These are phyloP conservation scores for Camellia japonica DNA, from an alignment of 148 eudicot genomes.

Conservation along the genomic window DNA sequence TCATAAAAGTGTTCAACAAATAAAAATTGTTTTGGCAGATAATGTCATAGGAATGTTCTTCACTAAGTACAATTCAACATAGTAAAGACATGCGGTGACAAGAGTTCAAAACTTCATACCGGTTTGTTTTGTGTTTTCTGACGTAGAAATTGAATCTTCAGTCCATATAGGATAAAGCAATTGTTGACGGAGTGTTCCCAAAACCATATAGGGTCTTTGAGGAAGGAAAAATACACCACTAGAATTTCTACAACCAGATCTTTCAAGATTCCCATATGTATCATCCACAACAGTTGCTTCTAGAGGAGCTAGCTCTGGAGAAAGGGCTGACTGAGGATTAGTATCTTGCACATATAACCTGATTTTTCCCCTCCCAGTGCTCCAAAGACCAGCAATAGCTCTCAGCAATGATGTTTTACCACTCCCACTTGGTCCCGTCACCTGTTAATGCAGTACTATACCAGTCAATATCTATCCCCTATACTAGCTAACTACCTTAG, in stretches of 20 bases:
- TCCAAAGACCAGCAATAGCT: conserved; percentile 98
- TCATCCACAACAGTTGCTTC: conserved; percentile 20
- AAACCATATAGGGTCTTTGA: conserved; percentile 92
- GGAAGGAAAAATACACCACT: conserved; percentile 88
- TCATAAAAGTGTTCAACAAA: neutral
- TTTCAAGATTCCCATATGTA: conserved; percentile 25
- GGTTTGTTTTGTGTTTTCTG: conserved; percentile 37
- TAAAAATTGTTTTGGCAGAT: neutral
- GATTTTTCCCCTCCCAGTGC: conserved; percentile 74
- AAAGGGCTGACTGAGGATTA: conserved; percentile 21
- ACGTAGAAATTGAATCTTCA: conserved; percentile 34
- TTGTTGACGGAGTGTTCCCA: conserved; percentile 97
- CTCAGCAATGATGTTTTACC: conserved; percentile 95
- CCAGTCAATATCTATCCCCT: conserved; percentile 12
- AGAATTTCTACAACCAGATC: conserved; percentile 37
- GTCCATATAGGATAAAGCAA: conserved; percentile 95
- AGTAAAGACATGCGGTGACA: neutral
- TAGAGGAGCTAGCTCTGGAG: conserved; percentile 20
- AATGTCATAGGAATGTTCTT: neutral
- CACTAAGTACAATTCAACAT: neutral
- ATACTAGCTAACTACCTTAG: conserved; percentile 1
- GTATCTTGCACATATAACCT: conserved; percentile 48
- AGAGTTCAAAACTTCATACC: conserved; percentile 40
- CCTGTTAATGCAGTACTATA: conserved; percentile 40
- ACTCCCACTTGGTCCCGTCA: conserved; percentile 93